These are phyloP conservation scores for Fusarium graminum DNA, from an alignment of 2,329 filamentous ascomycete genomes.

Conservation along the genomic window DNA sequence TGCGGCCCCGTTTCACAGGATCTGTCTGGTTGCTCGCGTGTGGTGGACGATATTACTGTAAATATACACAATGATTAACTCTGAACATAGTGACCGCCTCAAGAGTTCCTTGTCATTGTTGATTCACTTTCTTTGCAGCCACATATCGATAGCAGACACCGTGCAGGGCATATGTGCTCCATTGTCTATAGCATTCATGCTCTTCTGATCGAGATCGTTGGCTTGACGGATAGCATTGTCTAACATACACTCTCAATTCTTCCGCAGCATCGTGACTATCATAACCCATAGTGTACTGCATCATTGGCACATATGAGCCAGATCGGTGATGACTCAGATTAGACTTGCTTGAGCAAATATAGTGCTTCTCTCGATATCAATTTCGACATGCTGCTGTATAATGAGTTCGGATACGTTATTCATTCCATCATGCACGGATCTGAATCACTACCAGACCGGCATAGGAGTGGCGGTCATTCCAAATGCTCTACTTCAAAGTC, in stretches of 20 bases:
- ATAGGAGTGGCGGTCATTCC: background rate
- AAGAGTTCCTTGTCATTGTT: background rate
- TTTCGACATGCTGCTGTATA: background rate
- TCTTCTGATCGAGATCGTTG: background rate
- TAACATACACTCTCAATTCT: background rate
- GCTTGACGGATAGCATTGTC: background rate
- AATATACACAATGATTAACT: background rate
- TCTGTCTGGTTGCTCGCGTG: background rate
- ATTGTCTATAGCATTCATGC: background rate
- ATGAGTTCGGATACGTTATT: background rate
- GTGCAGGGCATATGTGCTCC: background rate
- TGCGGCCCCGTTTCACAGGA: background rate
- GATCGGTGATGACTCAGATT: background rate
- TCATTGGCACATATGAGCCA: background rate
- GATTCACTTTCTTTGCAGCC: too few relatives aligned
- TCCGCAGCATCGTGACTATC: background rate
- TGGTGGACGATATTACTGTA: background rate
- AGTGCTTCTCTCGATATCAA: background rate
- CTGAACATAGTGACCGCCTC: background rate
- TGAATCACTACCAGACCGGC: slow-evolving; percentile 10
- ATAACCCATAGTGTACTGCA: background rate
- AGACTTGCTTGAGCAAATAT: background rate
- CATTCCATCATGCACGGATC: slow-evolving; percentile 17
- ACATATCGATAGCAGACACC: background rate
- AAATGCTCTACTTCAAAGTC: background rate